These are phyloP conservation scores for Theileria parva DNA, from an alignment of 169 alveolate species.

Conservation along the genomic window DNA sequence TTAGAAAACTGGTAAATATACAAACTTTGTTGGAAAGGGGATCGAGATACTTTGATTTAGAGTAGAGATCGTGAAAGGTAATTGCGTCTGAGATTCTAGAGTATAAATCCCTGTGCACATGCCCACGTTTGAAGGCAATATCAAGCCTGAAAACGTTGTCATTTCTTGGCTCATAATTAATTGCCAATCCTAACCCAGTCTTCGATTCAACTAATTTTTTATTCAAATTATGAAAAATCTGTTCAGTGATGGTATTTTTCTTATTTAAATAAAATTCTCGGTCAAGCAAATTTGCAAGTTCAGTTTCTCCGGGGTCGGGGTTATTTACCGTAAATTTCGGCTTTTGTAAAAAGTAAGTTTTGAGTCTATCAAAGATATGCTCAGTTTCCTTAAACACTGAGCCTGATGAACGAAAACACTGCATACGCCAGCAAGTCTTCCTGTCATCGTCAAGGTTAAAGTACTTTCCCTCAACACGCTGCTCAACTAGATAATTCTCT, in stretches of 20 bases:
- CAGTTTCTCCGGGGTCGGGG: constrained; percentile 72
- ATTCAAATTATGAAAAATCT: constrained; percentile 72
- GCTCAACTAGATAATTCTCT: constrained; percentile 78
- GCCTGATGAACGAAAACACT: constrained; percentile 79
- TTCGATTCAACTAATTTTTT: constrained; percentile 66
- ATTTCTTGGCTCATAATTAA: constrained; percentile 59
- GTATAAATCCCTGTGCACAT: constrained; percentile 73
- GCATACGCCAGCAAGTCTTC: constrained; percentile 77
- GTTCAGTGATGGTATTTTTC: constrained; percentile 72
- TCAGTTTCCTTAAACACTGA: constrained; percentile 79
- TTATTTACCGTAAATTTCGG: constrained; percentile 65
- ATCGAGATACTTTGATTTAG: constrained; percentile 79
- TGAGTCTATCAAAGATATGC: constrained; percentile 69
- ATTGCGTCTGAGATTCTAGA: constrained; percentile 78
- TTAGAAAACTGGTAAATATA: constrained; percentile 61
- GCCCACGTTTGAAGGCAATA: constrained; percentile 77
- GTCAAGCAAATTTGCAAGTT: constrained; percentile 71
- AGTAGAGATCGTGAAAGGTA: constrained; percentile 77
- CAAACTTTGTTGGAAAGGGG: constrained; percentile 76
- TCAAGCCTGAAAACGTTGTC: constrained; percentile 69
- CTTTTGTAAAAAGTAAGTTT: constrained; percentile 76
- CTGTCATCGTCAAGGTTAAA: constrained; percentile 68
- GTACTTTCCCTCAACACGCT: constrained; percentile 70
- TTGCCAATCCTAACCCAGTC: constrained; percentile 69
- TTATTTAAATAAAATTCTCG: constrained; percentile 72